A percentile compares a stretch with the other conserved stretches of the same genome.
Conservation (phyloP, 176 grass and related monocot genomes). For the Themeda triandra region DNA sequence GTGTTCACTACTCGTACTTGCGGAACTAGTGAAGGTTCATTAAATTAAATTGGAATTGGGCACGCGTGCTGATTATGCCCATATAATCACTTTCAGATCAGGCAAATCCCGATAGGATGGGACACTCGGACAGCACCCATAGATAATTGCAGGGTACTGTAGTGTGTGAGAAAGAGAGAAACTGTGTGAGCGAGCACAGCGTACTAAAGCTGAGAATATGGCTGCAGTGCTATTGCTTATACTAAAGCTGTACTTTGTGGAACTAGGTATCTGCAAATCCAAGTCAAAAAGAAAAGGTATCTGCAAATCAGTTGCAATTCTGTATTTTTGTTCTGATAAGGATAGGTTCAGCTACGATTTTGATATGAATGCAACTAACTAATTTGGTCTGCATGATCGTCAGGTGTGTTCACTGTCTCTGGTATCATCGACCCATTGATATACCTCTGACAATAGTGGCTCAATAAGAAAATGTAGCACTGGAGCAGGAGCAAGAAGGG, state of each 20-base stretch:
- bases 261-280: background rate
- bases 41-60: too few species aligned
- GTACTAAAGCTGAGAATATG: background rate
- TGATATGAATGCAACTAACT: background rate
- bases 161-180: background rate
- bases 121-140: background rate
- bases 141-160: background rate
- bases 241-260: background rate
- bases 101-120: slow-evolving; percentile 43
- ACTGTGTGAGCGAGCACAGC: background rate
- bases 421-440: slow-evolving; percentile 94
- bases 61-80: slow-evolving; percentile 45
- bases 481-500: background rate
- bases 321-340: background rate
- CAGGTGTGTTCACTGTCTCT: slow-evolving; percentile 83
- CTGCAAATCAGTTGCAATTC: background rate
- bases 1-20: too few species aligned
- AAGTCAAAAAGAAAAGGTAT: too few species aligned
- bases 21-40: too few species aligned
- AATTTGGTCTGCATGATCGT: slow-evolving; percentile 2
- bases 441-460: slow-evolving; percentile 70
- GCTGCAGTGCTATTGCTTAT: background rate
- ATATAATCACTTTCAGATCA: slow-evolving; percentile 55
- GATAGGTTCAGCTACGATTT: slow-evolving; percentile 9
- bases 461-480: slow-evolving; percentile 79